Conservation (phyloP, 2,329 filamentous ascomycete genomes). For the Ceratocystiopsis brevicomis region DNA sequence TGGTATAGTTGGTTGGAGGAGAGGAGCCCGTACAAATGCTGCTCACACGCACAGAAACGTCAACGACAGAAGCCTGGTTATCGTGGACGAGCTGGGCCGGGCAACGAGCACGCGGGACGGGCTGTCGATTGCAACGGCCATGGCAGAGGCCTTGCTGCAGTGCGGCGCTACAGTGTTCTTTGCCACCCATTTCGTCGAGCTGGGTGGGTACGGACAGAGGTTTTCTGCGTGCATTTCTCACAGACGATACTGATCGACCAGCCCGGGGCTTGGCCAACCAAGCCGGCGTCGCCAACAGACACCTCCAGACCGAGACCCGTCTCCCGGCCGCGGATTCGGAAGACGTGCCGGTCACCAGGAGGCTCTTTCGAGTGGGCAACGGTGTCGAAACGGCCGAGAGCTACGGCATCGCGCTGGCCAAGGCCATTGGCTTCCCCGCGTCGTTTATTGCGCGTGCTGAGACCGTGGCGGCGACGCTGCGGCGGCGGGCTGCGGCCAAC, state of each 20-base stretch:
- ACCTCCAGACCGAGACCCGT: constrained; percentile 51
- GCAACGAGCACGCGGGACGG: constrained; percentile 83
- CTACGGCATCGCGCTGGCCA: constrained; percentile 72
- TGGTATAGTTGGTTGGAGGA: too few relatives aligned
- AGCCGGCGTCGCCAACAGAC: constrained; percentile 63
- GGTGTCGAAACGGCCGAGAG: constrained; percentile 52
- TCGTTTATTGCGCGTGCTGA: constrained; percentile 50
- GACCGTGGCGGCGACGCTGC: constrained; percentile 42
- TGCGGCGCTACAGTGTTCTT: constrained; percentile 75
- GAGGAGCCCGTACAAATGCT: too few relatives aligned
- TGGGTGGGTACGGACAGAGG: constrained; percentile 21
- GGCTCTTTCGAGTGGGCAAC: constrained; percentile 68
- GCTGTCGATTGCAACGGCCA: constrained; percentile 71
- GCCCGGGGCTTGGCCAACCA: constrained; percentile 56
- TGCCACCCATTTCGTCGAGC: constrained; percentile 75
- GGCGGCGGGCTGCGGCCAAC: constrained; percentile 33
- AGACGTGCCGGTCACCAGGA: constrained; percentile 45
- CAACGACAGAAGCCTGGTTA: constrained; percentile 53
- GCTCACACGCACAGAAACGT: constrained; percentile 39
- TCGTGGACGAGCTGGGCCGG: constrained; percentile 82
- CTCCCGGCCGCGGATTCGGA: constrained; percentile 4
- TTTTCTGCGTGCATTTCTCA: too few relatives aligned
- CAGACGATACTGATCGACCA: too few relatives aligned
- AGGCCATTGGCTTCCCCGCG: constrained; percentile 51
- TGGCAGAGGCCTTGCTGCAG: constrained; percentile 71